A percentile compares a stretch with the other conserved stretches of the same genome.
phyloP scores from a whole-genome alignment of 139 green algal species.

The Coelastrella sp. region DNA sequence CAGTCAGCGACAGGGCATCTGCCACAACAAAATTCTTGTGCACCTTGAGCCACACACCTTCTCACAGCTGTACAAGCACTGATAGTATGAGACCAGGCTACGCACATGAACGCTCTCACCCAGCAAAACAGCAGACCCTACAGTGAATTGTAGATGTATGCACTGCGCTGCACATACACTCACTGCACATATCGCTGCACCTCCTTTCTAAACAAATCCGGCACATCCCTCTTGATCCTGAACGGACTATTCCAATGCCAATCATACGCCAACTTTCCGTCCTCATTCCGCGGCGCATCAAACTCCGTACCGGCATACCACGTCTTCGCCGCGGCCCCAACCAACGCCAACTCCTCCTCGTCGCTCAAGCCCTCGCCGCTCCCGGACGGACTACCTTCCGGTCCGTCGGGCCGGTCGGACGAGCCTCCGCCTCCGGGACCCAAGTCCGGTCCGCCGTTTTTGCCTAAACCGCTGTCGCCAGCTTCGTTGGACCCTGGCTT shows the following conservation, averaged over 20 bases:
- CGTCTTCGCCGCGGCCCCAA: slow-evolving; percentile 53
- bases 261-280: slow-evolving; percentile 52
- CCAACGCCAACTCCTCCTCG: slow-evolving; percentile 8
- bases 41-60: too few relatives aligned
- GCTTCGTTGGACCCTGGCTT: background rate
- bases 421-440: background rate
- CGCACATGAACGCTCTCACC: background rate
- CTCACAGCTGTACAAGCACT: too few relatives aligned
- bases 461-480: background rate
- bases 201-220: slow-evolving; percentile 71
- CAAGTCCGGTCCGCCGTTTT: background rate
- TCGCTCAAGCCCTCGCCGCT: background rate
- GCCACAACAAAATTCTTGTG: too few relatives aligned
- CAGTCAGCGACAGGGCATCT: too few relatives aligned
- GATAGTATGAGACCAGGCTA: too few relatives aligned
- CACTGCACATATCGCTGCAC: slow-evolving; percentile 56
- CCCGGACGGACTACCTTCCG: background rate
- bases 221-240: slow-evolving; percentile 57
- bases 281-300: slow-evolving; percentile 52
- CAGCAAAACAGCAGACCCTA: background rate
- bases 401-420: background rate
- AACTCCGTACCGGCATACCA: slow-evolving; percentile 62
- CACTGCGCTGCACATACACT: background rate
- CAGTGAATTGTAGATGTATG: too few relatives aligned
- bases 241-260: slow-evolving; percentile 79